These are phyloP conservation scores for Silybum marianum DNA, from an alignment of 129 eudicot species.

Conservation along the genomic window DNA sequence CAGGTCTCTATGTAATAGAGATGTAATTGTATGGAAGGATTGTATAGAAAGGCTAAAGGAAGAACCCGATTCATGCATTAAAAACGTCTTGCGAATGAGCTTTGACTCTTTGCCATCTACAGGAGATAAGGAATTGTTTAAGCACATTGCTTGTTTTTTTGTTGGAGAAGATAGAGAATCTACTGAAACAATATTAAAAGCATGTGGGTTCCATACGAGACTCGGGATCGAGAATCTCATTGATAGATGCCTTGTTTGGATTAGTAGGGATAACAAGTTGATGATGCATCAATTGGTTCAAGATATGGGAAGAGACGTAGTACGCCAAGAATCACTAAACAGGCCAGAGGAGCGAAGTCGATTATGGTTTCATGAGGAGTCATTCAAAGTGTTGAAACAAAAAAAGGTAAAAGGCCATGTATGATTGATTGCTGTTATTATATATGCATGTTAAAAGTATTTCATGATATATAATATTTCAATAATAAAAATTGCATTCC, in stretches of 20 bases:
- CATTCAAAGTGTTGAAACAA: conserved; percentile 33
- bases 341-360: conserved; percentile 34
- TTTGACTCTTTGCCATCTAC: conserved; percentile 25
- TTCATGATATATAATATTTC: no score
- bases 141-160: conserved; percentile 43
- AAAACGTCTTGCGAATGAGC: conserved; percentile 14
- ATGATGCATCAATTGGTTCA: conserved; percentile 41
- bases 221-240: neutral
- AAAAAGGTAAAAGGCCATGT: conserved; percentile 20
- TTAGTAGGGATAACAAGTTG: neutral
- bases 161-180: conserved; percentile 19
- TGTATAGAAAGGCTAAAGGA: conserved; percentile 18
- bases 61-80: conserved; percentile 7
- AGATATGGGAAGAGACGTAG: conserved; percentile 37
- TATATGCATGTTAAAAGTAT: no score
- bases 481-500: no score
- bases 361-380: conserved; percentile 33
- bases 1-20: conserved; percentile 18
- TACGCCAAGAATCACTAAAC: conserved; percentile 30
- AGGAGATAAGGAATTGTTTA: conserved; percentile 31
- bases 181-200: neutral
- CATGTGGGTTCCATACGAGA: neutral
- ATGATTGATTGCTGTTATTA: no score
- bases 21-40: conserved; percentile 23
- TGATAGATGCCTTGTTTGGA: neutral